Conservation (phyloP, 2,329 filamentous ascomycete genomes). For the Trichoderma koningii region DNA sequence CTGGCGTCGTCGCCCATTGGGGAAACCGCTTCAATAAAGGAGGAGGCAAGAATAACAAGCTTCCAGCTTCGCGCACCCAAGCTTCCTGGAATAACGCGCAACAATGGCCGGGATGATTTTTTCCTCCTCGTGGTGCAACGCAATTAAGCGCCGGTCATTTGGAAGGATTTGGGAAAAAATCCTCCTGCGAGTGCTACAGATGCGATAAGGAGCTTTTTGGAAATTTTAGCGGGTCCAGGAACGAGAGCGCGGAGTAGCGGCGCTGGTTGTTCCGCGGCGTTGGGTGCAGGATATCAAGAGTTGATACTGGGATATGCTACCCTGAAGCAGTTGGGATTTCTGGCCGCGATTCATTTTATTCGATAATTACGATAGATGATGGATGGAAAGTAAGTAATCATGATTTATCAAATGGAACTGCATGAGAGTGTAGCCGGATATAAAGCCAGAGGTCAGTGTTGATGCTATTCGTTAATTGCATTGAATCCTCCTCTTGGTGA, state of each 20-base stretch:
- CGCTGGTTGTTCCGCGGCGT: conserved; percentile 22
- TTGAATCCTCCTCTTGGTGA: no score
- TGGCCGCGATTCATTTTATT: neutral
- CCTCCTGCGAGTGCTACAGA: conserved; percentile 13
- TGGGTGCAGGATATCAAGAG: neutral
- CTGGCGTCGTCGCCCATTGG: conserved; percentile 28
- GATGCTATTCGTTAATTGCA: no score
- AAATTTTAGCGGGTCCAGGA: conserved; percentile 26
- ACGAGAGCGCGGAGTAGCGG: neutral
- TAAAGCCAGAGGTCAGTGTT: no score
- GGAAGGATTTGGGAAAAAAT: neutral
- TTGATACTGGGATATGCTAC: neutral
- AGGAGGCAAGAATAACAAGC: neutral
- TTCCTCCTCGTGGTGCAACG: neutral
- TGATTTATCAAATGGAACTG: no score
- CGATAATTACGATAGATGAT: neutral
- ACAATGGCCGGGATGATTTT: neutral
- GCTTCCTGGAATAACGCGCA: neutral
- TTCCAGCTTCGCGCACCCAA: neutral
- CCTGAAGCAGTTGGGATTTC: neutral
- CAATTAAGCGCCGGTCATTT: conserved; percentile 19
- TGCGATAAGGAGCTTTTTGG: conserved; percentile 24
- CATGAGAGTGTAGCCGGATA: no score
- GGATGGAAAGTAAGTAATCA: neutral
- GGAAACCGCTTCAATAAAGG: neutral